Base-by-base conservation (phyloP, 208 protist genomes). In the Phytomonas serpens region DNA sequence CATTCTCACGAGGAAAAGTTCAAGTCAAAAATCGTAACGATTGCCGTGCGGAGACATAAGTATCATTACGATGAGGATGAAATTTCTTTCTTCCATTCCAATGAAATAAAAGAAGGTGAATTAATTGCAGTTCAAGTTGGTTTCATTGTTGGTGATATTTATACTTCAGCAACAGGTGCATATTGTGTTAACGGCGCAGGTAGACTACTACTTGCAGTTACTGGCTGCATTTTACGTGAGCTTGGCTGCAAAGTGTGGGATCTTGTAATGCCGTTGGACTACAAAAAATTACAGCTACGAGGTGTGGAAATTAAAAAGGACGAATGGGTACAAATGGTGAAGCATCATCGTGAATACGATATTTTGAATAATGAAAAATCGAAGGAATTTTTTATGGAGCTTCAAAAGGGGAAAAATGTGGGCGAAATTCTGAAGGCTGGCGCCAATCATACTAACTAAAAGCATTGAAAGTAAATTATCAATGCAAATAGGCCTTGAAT, bases 211-310 rank as follows among this genome's bases (percentile, higher is more conserved):
- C 67, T 97, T 30, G 83, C 82, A 19, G 36, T 87, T 13, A 87
- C 81, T 16, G 88, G 77, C 0, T 66, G 77, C 23, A 77, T 79
- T 30, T 73, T 97, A 78, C 71, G 74, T 3, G 47, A 72, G 0
- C 71, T 79, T 4, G 88, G 89, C 14, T 93, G 88, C 68, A 82
- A 63, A 6, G 64, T 93, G 0, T 97, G 92, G 90, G 92, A 97
- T 80, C 75, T 97, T n/a, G 92, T 89, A 11, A 97, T 97, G 92
- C 32, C 47, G 29, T 83, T 95, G 82, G 67, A 67, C 11, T 97
- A 97, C 80, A 97, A 97, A 57, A 57, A 10, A 1, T 57, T 19
- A 5, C 42, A 52, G 10, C 38, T 93, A 13, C 70, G 76, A 3
- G 79, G 74, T 62, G 74, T 84, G 0, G 47, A 80, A 29, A 42